Conservation (phyloP, 2,329 filamentous ascomycete genomes). For the Monosporascus sp. region DNA sequence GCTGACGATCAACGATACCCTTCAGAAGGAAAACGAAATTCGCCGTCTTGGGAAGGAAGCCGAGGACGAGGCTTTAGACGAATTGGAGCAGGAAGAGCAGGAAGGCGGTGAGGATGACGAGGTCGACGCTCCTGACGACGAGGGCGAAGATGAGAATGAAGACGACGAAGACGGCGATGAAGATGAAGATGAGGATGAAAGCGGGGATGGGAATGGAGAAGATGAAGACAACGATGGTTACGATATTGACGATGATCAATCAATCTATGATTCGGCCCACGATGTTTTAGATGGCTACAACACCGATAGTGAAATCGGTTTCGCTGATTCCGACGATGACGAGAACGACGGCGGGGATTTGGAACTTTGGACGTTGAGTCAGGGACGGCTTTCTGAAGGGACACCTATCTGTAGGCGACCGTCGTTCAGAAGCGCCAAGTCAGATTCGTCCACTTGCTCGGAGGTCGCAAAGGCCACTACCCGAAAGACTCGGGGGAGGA, state of each 20-base stretch:
- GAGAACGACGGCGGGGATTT: constrained; percentile 63
- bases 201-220: constrained; percentile 35
- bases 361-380: constrained; percentile 49
- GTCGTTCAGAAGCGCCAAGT: constrained; percentile 41
- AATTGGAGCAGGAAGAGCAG: constrained; percentile 59
- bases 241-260: constrained; percentile 50
- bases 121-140: constrained; percentile 44
- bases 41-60: constrained; percentile 81
- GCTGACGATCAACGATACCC: constrained; percentile 83
- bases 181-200: constrained; percentile 43
- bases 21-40: constrained; percentile 85
- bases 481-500: constrained; percentile 26
- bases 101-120: constrained; percentile 46
- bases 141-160: constrained; percentile 46
- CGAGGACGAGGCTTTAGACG: constrained; percentile 78
- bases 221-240: constrained; percentile 47
- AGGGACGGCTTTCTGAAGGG: constrained; percentile 33
- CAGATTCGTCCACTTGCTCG: constrained; percentile 57
- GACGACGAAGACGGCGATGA: constrained; percentile 49
- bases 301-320: constrained; percentile 66
- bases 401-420: constrained; percentile 34
- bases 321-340: constrained; percentile 64
- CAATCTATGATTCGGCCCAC: constrained; percentile 56
- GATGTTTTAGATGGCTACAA: constrained; percentile 65
- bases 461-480: constrained; percentile 28